phyloP scores from a whole-genome alignment of 805 yeast species.

The Sugiyamaella floridensis region DNA sequence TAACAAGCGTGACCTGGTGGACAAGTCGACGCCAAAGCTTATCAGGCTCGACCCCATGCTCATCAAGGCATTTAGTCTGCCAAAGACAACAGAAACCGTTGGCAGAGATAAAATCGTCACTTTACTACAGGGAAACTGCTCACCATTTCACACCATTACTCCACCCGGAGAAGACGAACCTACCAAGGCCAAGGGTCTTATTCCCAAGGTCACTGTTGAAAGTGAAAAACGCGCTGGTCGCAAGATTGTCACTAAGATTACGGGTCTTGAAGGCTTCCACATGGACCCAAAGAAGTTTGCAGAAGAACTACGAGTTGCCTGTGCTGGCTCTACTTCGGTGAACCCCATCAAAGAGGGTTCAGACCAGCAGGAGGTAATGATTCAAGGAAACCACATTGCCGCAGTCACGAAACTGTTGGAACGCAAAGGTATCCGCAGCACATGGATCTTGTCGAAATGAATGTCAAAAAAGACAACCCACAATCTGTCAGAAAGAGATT shows the following conservation, averaged over 20 bases:
- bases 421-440: slow-evolving; percentile 54
- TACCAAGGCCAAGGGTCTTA: slow-evolving; percentile 51
- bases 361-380: slow-evolving; percentile 62
- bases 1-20: slow-evolving; percentile 42
- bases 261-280: slow-evolving; percentile 60
- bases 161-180: slow-evolving; percentile 38
- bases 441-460: slow-evolving; percentile 41
- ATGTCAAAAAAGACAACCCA: slow-evolving; percentile 34
- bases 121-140: slow-evolving; percentile 40
- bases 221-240: slow-evolving; percentile 78
- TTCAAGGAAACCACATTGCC: slow-evolving; percentile 85
- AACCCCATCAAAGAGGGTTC: slow-evolving; percentile 37
- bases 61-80: slow-evolving; percentile 37
- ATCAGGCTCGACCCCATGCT: slow-evolving; percentile 52
- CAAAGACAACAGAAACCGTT: slow-evolving; percentile 24
- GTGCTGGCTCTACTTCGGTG: slow-evolving; percentile 84
- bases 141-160: slow-evolving; percentile 42
- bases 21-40: slow-evolving; percentile 44
- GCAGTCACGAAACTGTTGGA: slow-evolving; percentile 51
- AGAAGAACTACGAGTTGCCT: slow-evolving; percentile 61
- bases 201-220: slow-evolving; percentile 59
- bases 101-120: slow-evolving; percentile 33
- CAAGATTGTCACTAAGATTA: slow-evolving; percentile 67
- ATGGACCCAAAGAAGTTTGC: slow-evolving; percentile 62
- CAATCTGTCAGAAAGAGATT: background rate